phyloP scores from a whole-genome alignment of 169 alveolate species.

The Babesia ovata region DNA sequence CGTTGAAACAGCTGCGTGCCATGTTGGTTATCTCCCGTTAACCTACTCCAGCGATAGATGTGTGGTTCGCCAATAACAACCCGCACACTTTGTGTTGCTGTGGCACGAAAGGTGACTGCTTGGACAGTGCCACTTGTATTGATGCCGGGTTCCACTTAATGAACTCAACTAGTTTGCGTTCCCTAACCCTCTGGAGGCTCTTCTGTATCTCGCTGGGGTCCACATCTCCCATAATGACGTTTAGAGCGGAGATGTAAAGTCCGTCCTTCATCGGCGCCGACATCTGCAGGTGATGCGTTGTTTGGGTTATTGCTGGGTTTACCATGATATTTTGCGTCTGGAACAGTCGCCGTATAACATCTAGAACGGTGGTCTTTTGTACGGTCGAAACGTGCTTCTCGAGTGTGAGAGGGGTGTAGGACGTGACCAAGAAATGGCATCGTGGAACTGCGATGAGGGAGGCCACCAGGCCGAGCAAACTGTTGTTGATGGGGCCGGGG shows the following conservation, averaged over 20 bases:
- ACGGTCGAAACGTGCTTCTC: slow-evolving; percentile 70
- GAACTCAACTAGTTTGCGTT: slow-evolving; percentile 83
- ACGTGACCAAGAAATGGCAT: slow-evolving; percentile 98
- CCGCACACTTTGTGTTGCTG: slow-evolving; percentile 97
- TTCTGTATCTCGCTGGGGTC: slow-evolving; percentile 69
- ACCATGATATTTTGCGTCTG: slow-evolving; percentile 97
- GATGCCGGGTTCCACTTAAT: slow-evolving; percentile 99
- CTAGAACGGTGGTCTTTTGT: slow-evolving; percentile 95
- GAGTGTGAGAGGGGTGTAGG: slow-evolving; percentile 92
- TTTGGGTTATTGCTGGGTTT: background rate
- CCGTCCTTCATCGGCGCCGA: slow-evolving; percentile 66
- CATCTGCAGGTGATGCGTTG: slow-evolving; percentile 12
- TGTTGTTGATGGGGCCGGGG: slow-evolving; percentile 98
- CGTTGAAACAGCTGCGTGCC: slow-evolving; percentile 76
- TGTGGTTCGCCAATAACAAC: slow-evolving; percentile 98
- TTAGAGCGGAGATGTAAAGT: slow-evolving; percentile 70
- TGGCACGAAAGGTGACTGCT: slow-evolving; percentile 94
- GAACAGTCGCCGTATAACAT: slow-evolving; percentile 96
- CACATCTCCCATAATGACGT: slow-evolving; percentile 74
- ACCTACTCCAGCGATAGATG: slow-evolving; percentile 91
- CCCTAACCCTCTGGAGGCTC: slow-evolving; percentile 75
- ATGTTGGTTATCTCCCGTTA: background rate
- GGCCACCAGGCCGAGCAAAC: slow-evolving; percentile 94
- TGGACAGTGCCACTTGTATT: slow-evolving; percentile 95
- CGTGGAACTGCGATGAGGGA: slow-evolving; percentile 98